These are phyloP conservation scores for Fusarium sp. DNA, from an alignment of 2,329 filamentous ascomycete genomes.

Conservation along the genomic window DNA sequence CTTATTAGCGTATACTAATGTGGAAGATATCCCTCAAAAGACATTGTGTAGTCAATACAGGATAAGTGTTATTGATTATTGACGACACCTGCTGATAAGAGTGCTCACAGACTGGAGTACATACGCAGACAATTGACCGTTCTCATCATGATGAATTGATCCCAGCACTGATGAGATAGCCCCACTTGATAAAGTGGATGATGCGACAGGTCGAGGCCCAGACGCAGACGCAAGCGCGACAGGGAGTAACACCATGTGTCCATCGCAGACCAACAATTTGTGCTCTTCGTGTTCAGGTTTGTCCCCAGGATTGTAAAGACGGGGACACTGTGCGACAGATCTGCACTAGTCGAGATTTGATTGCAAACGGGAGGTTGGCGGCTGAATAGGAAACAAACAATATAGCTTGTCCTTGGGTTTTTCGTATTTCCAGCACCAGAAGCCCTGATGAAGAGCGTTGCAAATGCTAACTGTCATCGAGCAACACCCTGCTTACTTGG, in stretches of 20 bases:
- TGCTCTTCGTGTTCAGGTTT: slow-evolving; percentile 46
- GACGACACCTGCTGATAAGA: not conserved
- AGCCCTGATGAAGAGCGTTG: slow-evolving; percentile 8
- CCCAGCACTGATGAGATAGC: slow-evolving; percentile 16
- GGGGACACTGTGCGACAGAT: slow-evolving; percentile 48
- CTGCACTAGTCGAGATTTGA: slow-evolving; percentile 49
- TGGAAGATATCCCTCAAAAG: not conserved
- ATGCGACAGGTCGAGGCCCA: slow-evolving; percentile 47
- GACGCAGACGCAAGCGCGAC: slow-evolving; percentile 39
- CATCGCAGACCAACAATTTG: slow-evolving; percentile 32
- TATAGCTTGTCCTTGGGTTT: not conserved
- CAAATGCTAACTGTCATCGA: not conserved
- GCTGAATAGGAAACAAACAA: slow-evolving; percentile 18
- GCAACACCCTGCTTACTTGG: not conserved
- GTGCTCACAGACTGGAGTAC: not conserved
- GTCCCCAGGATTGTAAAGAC: slow-evolving; percentile 32
- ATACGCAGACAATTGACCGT: slow-evolving; percentile 22
- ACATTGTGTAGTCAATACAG: not conserved
- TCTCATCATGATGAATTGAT: slow-evolving; percentile 33
- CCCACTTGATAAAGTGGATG: slow-evolving; percentile 44
- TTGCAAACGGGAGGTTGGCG: slow-evolving; percentile 44
- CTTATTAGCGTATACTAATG: not conserved
- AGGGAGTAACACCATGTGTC: slow-evolving; percentile 45
- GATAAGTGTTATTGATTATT: not conserved
- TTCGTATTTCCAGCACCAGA: slow-evolving; percentile 26